Evolutionary conservation across 225 moss, liverwort and hornwort genomes (phyloP).

Genomic region (Rhytidiadelphus loreus): DNA sequence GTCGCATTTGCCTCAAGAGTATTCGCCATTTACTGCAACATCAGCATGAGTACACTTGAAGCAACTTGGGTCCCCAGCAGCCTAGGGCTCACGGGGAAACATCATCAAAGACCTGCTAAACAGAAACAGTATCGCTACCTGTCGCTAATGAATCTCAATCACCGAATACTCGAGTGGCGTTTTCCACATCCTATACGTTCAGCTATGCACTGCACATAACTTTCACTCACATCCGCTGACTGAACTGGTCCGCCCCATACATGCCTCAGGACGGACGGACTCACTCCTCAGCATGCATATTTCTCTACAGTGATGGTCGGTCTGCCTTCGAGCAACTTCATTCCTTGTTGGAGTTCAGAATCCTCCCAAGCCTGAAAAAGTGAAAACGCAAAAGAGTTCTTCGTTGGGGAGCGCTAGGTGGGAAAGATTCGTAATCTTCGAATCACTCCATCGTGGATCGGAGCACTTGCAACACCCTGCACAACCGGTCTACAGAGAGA

Average conservation of each 20-base stretch:
- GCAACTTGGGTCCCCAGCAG: neutral
- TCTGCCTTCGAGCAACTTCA: neutral
- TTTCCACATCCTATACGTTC: neutral
- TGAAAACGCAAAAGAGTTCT: neutral
- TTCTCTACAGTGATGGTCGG: neutral
- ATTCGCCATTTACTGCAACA: neutral
- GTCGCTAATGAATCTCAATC: neutral
- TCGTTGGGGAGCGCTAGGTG: neutral
- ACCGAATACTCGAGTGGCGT: neutral
- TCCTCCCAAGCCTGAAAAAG: neutral
- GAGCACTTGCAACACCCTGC: neutral
- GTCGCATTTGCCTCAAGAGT: neutral
- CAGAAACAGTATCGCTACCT: neutral
- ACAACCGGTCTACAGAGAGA: neutral
- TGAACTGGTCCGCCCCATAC: neutral
- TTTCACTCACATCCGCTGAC: neutral
- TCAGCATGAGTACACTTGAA: neutral
- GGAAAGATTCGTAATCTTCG: neutral
- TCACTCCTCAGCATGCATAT: neutral
- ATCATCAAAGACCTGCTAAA: neutral
- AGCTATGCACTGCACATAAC: neutral
- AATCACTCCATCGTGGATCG: neutral
- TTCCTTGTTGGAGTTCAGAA: neutral
- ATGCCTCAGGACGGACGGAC: neutral
- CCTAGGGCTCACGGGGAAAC: neutral